These are phyloP conservation scores for Postia placenta DNA, from an alignment of 768 basidiomycete genomes.

Conservation along the genomic window DNA sequence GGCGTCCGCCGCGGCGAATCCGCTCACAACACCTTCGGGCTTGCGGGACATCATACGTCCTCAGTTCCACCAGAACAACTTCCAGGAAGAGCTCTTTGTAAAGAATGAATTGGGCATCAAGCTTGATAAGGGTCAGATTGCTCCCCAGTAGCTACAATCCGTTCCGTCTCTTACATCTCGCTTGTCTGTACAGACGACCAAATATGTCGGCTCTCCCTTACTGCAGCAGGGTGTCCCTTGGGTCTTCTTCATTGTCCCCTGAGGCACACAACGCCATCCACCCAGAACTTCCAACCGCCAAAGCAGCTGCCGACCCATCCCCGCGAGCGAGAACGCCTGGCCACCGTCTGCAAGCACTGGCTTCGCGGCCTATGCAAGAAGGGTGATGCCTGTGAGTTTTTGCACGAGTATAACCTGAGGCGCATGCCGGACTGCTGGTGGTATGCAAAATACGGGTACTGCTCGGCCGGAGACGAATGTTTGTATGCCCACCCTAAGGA, in stretches of 20 bases:
- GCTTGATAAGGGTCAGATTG: conserved; percentile 75
- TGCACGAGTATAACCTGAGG: conserved; percentile 97
- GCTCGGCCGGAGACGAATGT: conserved; percentile 95
- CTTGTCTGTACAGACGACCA: conserved; percentile 63
- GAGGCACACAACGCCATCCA: conserved; percentile 85
- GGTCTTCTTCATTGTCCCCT: conserved; percentile 89
- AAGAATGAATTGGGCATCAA: conserved; percentile 82
- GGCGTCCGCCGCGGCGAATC: conserved; percentile 17
- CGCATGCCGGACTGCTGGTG: conserved; percentile 99
- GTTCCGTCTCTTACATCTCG: background rate
- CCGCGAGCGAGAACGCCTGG: conserved; percentile 73
- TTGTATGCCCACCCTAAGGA: conserved; percentile 94
- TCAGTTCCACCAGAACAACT: conserved; percentile 93
- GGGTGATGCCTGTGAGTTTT: conserved; percentile 95
- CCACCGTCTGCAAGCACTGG: conserved; percentile 99
- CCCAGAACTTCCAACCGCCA: conserved; percentile 85
- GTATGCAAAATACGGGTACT: conserved; percentile 97
- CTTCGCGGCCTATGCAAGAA: conserved; percentile 97
- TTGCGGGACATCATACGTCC: conserved; percentile 67
- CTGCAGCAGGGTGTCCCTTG: conserved; percentile 81
- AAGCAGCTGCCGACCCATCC: conserved; percentile 79
- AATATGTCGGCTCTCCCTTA: conserved; percentile 83
- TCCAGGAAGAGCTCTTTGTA: conserved; percentile 72
- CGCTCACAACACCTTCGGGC: conserved; percentile 26
- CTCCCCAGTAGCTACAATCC: too few species aligned